Base-by-base conservation (phyloP, 2,329 filamentous ascomycete genomes). In the Fusarium globosum region DNA sequence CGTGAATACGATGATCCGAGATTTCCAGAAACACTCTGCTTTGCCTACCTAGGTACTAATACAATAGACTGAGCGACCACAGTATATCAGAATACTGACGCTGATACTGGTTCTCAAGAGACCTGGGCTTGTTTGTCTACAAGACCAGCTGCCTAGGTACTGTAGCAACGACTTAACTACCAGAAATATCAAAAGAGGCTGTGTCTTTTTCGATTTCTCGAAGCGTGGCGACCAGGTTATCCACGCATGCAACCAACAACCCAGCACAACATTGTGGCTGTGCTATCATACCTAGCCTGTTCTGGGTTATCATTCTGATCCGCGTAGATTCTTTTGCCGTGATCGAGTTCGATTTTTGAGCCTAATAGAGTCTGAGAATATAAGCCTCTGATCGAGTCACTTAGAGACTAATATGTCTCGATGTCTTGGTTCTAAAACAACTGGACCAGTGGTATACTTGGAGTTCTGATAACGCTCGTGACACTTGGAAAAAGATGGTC, bases 181-280 rank as follows among this genome's bases (percentile, higher is more conserved):
- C 23, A 38, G 23, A 28, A 53, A 65, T 23, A 61, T 62, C 18
- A 48, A 30, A 38, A 38, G 36, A 55, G 67, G 65, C 67, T 69
- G 51, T 69, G 67, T 52, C 52, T 56, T 65, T 69, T 56, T 69
- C 59, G 51, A 69, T 33, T 69, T 69, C 43, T 69, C n/a, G 43
- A 57, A 69, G 52, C 41, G 65, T 65, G 59, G 67, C 65, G 41
- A 66, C 49, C 36, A 42, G 63, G 41, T 61, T 53, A 43, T 62
- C 55, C 36, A 35, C 30, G 43, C 42, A 42, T 41, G 49, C 35
- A 67, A 30, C 57, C 60, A 68, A 28, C 23, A 28, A 28, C 23
- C 35, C 36, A 55, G 36, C 23, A 42, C 26, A 38, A n/a, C 45
- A 48, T 49, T 69, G 69, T 72, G 69, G 69, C 69, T 73, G 60